Evolutionary conservation across 495 filamentous ascomycete genomes (phyloP), one percentile per base, ranked within the genome.

Genomic region (Copromyces sp.): DNA sequence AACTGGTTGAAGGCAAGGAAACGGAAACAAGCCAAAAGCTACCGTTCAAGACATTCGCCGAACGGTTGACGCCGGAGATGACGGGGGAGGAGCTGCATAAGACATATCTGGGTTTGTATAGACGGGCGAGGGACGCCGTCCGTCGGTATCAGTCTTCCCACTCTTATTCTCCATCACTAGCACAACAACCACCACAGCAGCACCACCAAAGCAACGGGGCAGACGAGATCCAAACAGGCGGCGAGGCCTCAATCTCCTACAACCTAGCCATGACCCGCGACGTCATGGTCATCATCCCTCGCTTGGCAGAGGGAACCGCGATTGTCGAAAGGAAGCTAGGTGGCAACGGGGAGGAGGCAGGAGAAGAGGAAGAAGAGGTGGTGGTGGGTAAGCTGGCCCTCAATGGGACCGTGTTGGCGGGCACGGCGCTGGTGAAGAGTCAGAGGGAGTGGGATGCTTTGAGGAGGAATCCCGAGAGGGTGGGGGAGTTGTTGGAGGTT

Each of bases 321-420:
- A 77, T 86, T 24, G 73, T 73, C 17, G 17, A 45, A 3, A 45
- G n/a, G 7, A 44, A 44, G 42, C 14, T 40, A 11, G 39, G 3
- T 11, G 39, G 70, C 73, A 17, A 6, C 47, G n/a, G 11, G 11
- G 14, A n/a, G 6, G 47, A 42, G 32, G 53, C 71, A 74, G 9
- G 71, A 0, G 71, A 39, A 32, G 38, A 5, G 35, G 73, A 73
- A 24, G 80, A 84, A 42, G 82, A 86, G 0, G 76, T 75, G 4
- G 83, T 84, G 4, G 78, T 89, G 3, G 91, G 91, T 0, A 83
- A 83, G 53, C 80, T 94, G 20, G 86, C 87, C 16, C 78, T 95
- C 29, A 95, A 96, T 73, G 93, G 93, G 24, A 95, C 93, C 0
- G 82, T 93, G 68, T 81, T 96, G 24, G 93, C 89, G n/a, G 92